These are phyloP conservation scores for Brasenia schreberi DNA, from an alignment of 164 flowering plant species.

Conservation along the genomic window DNA sequence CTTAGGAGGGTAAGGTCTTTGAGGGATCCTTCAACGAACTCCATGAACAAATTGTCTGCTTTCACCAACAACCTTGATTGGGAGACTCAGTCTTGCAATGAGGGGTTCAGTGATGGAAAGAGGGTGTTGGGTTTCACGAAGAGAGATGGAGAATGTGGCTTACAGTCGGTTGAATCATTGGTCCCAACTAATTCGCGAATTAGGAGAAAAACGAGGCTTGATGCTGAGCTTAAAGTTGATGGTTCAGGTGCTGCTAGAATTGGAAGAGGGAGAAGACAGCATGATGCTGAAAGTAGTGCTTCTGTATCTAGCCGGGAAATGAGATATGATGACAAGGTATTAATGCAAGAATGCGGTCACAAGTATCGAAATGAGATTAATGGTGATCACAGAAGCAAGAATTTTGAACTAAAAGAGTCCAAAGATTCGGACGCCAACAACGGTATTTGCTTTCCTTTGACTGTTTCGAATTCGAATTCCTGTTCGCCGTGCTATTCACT, in stretches of 20 bases:
- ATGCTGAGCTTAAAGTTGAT: constrained; percentile 20
- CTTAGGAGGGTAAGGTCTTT: constrained; percentile 80
- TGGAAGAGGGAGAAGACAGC: constrained; percentile 5
- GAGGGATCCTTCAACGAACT: constrained; percentile 82
- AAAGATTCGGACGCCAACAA: constrained; percentile 16
- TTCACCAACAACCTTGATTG: constrained; percentile 46
- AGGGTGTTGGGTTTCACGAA: neutral
- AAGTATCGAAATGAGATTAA: neutral
- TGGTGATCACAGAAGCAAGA: constrained; percentile 13
- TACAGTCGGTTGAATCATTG: neutral
- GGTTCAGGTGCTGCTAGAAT: constrained; percentile 5
- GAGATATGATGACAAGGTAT: constrained; percentile 9
- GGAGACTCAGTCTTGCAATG: constrained; percentile 61
- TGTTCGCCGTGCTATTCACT: neutral
- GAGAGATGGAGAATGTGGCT: neutral
- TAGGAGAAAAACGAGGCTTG: constrained; percentile 14
- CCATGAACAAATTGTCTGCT: constrained; percentile 52
- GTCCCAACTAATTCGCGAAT: too few species aligned
- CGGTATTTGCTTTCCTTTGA: neutral
- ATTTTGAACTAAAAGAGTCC: constrained; percentile 14
- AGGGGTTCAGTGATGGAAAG: constrained; percentile 23
- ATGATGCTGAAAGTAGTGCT: constrained; percentile 12
- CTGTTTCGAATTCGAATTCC: neutral
- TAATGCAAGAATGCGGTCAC: constrained; percentile 9
- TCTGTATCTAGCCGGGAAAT: constrained; percentile 9